These are phyloP conservation scores for Flammula alnicola DNA, from an alignment of 1,284 basidiomycete species.

Conservation along the genomic window DNA sequence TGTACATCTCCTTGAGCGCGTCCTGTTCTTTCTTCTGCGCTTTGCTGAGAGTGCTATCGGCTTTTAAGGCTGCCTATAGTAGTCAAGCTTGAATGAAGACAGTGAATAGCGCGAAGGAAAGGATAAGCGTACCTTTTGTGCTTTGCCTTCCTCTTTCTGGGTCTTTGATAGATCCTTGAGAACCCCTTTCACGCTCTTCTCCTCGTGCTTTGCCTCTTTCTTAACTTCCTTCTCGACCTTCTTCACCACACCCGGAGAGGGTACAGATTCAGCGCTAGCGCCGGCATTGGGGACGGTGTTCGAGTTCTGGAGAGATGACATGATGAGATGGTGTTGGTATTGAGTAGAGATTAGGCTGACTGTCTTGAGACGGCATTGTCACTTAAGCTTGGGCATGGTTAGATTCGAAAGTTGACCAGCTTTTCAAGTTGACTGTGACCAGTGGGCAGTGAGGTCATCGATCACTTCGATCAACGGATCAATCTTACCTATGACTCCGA, in stretches of 20 bases:
- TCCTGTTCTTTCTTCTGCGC: constrained; percentile 50
- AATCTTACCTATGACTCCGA: no score
- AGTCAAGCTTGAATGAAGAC: not conserved
- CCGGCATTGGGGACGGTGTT: no score
- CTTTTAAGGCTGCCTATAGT: constrained; percentile 1
- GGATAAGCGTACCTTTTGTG: constrained; percentile 43
- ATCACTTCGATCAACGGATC: no score
- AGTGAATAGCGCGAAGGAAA: not conserved
- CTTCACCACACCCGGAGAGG: constrained; percentile 35
- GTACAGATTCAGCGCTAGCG: no score
- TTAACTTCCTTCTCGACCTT: constrained; percentile 50
- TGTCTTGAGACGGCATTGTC: no score
- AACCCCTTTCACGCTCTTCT: constrained; percentile 47
- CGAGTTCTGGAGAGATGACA: no score
- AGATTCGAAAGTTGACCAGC: no score
- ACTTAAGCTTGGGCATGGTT: no score
- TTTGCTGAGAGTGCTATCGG: constrained; percentile 41
- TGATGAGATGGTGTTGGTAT: no score
- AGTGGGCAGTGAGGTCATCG: no score
- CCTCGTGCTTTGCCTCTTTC: constrained; percentile 53
- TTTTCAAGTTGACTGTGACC: no score
- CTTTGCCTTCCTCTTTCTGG: constrained; percentile 50
- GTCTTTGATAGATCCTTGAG: constrained; percentile 50
- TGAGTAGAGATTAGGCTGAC: no score
- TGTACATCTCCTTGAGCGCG: constrained; percentile 47